Conservation (phyloP, 1,284 basidiomycete genomes). For the Irpex sp. region DNA sequence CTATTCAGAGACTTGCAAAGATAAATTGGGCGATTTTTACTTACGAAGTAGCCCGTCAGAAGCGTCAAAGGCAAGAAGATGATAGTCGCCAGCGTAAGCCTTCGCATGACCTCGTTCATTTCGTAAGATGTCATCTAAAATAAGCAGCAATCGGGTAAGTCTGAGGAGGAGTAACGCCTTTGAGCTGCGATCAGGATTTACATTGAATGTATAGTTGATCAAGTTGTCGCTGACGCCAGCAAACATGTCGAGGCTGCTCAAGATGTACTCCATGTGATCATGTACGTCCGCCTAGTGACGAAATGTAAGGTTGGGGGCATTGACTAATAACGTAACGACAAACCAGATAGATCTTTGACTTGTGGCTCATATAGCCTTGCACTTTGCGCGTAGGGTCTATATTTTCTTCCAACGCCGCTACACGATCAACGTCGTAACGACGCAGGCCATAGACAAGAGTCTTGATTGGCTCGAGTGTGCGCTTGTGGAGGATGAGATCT, state of each 20-base stretch:
- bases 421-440: slow-evolving; percentile 63
- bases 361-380: slow-evolving; percentile 64
- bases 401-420: slow-evolving; percentile 41
- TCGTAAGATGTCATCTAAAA: slow-evolving; percentile 61
- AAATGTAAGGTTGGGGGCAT: not conserved
- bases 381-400: slow-evolving; percentile 38
- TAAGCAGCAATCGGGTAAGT: not conserved
- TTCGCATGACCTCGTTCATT: slow-evolving; percentile 68
- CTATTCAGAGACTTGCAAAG: not conserved
- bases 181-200: slow-evolving; percentile 23
- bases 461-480: slow-evolving; percentile 65
- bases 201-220: slow-evolving; percentile 67
- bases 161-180: too few species aligned
- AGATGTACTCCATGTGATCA: slow-evolving; percentile 68
- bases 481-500: slow-evolving; percentile 67
- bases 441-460: slow-evolving; percentile 63
- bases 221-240: slow-evolving; percentile 63
- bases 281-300: slow-evolving; percentile 56
- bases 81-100: slow-evolving; percentile 62
- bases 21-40: slow-evolving; percentile 20
- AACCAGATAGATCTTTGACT: slow-evolving; percentile 65
- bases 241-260: slow-evolving; percentile 67
- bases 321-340: slow-evolving; percentile 16
- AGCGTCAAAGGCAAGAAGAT: slow-evolving; percentile 69
- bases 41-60: slow-evolving; percentile 68